These are phyloP conservation scores for Fusarium continuum DNA, from an alignment of 2,329 filamentous ascomycete genomes.

Conservation along the genomic window DNA sequence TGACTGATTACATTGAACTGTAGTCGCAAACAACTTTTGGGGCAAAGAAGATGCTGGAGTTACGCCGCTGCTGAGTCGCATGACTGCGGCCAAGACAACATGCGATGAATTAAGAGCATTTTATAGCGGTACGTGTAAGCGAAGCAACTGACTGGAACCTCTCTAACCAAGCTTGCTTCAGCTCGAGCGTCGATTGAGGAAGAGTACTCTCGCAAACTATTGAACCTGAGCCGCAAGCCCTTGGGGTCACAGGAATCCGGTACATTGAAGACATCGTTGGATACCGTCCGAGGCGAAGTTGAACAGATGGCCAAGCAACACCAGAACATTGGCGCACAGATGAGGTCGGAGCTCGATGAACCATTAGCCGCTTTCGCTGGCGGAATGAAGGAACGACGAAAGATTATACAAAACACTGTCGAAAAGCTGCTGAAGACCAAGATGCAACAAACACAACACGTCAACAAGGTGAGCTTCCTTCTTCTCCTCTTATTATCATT, in stretches of 20 bases:
- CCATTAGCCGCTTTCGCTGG: conserved; percentile 90
- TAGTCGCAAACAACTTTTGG: conserved; percentile 99
- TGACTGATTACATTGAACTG: conserved; percentile 27
- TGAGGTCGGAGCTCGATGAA: conserved; percentile 96
- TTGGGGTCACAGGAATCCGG: conserved; percentile 89
- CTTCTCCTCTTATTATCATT: not conserved
- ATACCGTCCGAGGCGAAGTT: conserved; percentile 87
- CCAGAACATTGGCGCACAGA: conserved; percentile 87
- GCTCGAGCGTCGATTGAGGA: conserved; percentile 95
- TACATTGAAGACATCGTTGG: conserved; percentile 82
- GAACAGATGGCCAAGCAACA: conserved; percentile 96
- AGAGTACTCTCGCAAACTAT: conserved; percentile 90
- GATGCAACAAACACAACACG: conserved; percentile 85
- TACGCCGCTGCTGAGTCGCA: conserved; percentile 87
- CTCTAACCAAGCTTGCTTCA: conserved; percentile 45
- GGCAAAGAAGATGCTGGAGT: conserved; percentile 98
- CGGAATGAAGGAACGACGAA: conserved; percentile 94
- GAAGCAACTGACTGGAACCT: not conserved
- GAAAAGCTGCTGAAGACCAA: conserved; percentile 95
- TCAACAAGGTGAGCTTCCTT: conserved; percentile 79
- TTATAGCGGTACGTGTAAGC: conserved; percentile 72
- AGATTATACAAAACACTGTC: conserved; percentile 93
- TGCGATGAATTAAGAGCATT: conserved; percentile 94
- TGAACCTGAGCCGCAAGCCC: conserved; percentile 86
- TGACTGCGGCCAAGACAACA: conserved; percentile 93